These are phyloP conservation scores for Acanthamoeba quina DNA, from an alignment of 208 protist species.

Conservation along the genomic window DNA sequence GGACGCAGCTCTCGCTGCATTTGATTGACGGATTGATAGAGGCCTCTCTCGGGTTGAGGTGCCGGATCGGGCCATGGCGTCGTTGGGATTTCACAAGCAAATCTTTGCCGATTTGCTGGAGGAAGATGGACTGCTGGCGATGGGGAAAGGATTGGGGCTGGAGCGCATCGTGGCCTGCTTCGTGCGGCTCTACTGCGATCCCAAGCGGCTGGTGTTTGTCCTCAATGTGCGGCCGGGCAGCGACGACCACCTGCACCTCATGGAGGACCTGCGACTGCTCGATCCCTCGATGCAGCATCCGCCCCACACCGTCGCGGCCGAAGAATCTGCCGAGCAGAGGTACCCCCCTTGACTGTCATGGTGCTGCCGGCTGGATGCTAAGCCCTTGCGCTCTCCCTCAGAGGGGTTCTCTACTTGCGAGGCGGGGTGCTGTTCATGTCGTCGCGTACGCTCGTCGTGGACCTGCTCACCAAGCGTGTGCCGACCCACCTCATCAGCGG, in stretches of 20 bases:
- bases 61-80: not conserved
- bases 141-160: conserved; percentile 84
- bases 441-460: conserved; percentile 89
- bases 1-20: no score
- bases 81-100: conserved; percentile 77
- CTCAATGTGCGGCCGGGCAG: conserved; percentile 75
- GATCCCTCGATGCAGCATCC: conserved; percentile 48
- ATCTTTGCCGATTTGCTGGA: conserved; percentile 78
- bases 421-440: conserved; percentile 87
- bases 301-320: conserved; percentile 75
- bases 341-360: not conserved
- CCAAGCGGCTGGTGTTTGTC: conserved; percentile 82
- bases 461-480: conserved; percentile 86
- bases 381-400: not conserved
- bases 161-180: conserved; percentile 80
- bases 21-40: not conserved
- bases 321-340: conserved; percentile 73
- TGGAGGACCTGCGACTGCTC: conserved; percentile 73
- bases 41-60: not conserved
- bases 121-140: conserved; percentile 83
- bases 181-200: conserved; percentile 82
- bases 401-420: conserved; percentile 79
- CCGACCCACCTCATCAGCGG: conserved; percentile 85
- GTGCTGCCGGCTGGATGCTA: not conserved
- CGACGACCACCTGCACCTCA: conserved; percentile 62